Evolutionary conservation across 495 filamentous ascomycete genomes (phyloP).

Genomic region (Venustampulla echinocandica): DNA sequence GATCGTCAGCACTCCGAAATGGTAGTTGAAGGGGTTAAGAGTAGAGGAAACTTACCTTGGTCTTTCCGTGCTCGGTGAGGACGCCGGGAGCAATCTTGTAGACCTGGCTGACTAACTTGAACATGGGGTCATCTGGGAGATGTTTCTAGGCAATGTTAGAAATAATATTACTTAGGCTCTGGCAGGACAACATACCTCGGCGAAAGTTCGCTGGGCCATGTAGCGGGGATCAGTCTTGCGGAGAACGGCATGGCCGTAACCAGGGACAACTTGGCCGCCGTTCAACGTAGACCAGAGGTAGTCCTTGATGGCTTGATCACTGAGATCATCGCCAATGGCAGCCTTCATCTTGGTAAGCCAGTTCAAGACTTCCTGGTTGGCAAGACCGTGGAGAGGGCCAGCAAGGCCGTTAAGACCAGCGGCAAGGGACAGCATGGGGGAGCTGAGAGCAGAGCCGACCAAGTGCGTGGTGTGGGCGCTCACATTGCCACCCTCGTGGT

Average conservation of each 20-base stretch:
- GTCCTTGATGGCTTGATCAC: constrained; percentile 89
- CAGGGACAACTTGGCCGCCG: constrained; percentile 87
- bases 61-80: constrained; percentile 98
- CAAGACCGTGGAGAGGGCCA: constrained; percentile 95
- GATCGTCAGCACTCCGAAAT: too few relatives aligned
- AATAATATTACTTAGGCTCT: background rate
- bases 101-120: constrained; percentile 97
- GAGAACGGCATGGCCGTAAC: constrained; percentile 97
- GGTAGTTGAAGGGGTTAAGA: too few relatives aligned
- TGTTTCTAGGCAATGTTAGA: background rate
- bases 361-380: constrained; percentile 98
- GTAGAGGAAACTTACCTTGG: too few relatives aligned
- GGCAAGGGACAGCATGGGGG: constrained; percentile 89
- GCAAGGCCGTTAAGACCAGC: constrained; percentile 96
- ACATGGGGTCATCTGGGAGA: constrained; percentile 81
- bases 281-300: constrained; percentile 98
- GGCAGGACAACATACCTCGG: constrained; percentile 45
- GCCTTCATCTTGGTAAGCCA: constrained; percentile 99
- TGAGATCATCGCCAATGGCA: constrained; percentile 82
- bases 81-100: constrained; percentile 99
- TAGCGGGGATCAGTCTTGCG: constrained; percentile 99
- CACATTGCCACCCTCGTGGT: constrained; percentile 99
- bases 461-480: constrained; percentile 96
- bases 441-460: constrained; percentile 93
- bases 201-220: constrained; percentile 93